phyloP scores from a whole-genome alignment of 805 yeast species.

The Candida schatavii region DNA sequence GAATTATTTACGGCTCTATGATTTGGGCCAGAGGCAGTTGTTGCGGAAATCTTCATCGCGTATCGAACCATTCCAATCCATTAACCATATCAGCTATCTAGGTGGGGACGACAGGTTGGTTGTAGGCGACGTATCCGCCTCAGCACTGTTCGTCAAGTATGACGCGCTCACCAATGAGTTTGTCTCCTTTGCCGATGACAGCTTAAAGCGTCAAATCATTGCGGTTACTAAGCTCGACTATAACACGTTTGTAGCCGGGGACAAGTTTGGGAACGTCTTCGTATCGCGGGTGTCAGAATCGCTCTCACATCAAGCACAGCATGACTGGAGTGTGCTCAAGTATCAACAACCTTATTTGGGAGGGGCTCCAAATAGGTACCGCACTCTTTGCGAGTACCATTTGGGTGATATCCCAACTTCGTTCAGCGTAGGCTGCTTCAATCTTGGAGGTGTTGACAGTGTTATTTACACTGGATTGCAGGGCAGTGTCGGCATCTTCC shows the following conservation, averaged over 20 bases:
- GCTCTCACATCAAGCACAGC: conserved; percentile 47
- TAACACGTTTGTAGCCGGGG: conserved; percentile 79
- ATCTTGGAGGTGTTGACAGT: conserved; percentile 60
- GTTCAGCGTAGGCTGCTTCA: conserved; percentile 52
- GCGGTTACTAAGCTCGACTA: conserved; percentile 61
- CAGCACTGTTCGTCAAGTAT: conserved; percentile 57
- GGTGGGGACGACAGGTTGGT: conserved; percentile 56
- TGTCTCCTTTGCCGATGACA: conserved; percentile 67
- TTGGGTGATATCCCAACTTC: conserved; percentile 70
- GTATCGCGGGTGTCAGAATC: conserved; percentile 59
- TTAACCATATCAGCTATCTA: conserved; percentile 49
- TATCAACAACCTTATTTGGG: conserved; percentile 36
- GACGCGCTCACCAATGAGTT: conserved; percentile 50
- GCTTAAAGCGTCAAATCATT: conserved; percentile 64
- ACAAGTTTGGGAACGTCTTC: conserved; percentile 79
- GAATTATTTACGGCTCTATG: conserved; percentile 56
- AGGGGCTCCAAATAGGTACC: conserved; percentile 54
- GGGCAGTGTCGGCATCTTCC: conserved; percentile 74
- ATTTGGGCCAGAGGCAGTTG: conserved; percentile 76
- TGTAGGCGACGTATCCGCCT: conserved; percentile 69
- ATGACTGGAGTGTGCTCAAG: conserved; percentile 41
- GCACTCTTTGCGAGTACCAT: conserved; percentile 54
- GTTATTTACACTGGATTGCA: conserved; percentile 73
- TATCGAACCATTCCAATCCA: conserved; percentile 43
- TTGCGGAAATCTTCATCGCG: conserved; percentile 58